Evolutionary conservation across 2,329 filamentous ascomycete genomes (phyloP), one percentile per base, ranked within the genome.

Genomic region (Fusarium proliferatum): DNA sequence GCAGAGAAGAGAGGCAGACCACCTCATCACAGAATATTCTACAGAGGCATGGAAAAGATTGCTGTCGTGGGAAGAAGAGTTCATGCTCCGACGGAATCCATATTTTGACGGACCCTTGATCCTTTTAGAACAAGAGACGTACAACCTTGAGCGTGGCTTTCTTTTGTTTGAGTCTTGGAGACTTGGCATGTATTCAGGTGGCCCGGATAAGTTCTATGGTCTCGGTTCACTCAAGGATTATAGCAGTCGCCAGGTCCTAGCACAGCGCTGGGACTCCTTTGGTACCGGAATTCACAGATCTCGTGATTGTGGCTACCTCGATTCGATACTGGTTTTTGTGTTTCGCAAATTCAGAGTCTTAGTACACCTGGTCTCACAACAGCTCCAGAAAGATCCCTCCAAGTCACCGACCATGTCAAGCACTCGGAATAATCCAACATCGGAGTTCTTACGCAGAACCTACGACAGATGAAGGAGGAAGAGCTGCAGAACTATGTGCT

Each of bases 271-370:
- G 30, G 30, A 30, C 30, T 1, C 10, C 10, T 33, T 33, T 33
- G 30, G 30, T 13, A 33, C 30, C 4, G 11, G 30, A 33, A 12
- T 33, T 1, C 30, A 5, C 13, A 5, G 30, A 33, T 33, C 13
- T 15, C 5, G 3, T 10, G 41, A 42, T 17, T 6, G 17, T 6
- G 3, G 19, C 26, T 15, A 15, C 12, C 3, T 46, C 23, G 1
- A 21, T 7, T 10, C 12, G 6, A 28, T 46, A 15, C 4, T 26
- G 1, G 2, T 1, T 5, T 46, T 46, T 28, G 8, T 28, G 8
- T 28, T 15, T 46, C 1, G 6, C 12, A 15, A 46, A 3, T 21
- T 28, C 9, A 46, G 9, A 46, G 7, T 3, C 2, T 7, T 28
- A 2, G 19, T 28, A 28, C 26, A 10, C 6, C 12, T 13, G 10